Percentiles rank a stretch among this genome's conserved stretches.
phyloP scores from a whole-genome alignment of 202 grass and related monocot genomes.

The Eragrostis tef region DNA sequence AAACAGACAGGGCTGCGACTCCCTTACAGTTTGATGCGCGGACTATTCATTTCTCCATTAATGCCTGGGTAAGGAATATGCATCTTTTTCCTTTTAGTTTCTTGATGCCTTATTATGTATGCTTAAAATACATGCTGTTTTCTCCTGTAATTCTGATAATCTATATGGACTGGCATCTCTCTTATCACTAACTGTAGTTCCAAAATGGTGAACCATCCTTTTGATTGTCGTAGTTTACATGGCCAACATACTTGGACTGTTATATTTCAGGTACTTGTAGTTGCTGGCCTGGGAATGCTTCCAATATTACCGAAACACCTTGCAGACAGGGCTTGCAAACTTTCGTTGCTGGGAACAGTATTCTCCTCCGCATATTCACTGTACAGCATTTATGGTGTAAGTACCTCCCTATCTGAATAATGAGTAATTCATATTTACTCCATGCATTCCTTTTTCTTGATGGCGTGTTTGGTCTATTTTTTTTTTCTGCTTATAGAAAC shows the following conservation, averaged over 20 bases:
- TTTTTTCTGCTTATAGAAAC: constrained; percentile 62
- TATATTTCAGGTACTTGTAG: constrained; percentile 67
- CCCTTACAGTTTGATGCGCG: constrained; percentile 64
- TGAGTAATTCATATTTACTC: constrained; percentile 13
- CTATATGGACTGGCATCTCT: constrained; percentile 5
- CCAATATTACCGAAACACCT: constrained; percentile 69
- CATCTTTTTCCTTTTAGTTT: constrained; percentile 11
- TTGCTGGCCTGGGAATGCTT: constrained; percentile 85
- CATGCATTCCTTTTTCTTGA: neutral
- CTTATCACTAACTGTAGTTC: neutral
- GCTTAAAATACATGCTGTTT: constrained; percentile 24
- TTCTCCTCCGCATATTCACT: constrained; percentile 71
- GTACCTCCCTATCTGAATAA: constrained; percentile 37
- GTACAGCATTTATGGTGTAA: constrained; percentile 80
- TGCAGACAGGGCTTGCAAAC: constrained; percentile 77
- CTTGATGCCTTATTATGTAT: neutral
- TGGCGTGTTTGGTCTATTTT: constrained; percentile 9
- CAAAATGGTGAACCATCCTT: neutral
- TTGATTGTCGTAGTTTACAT: constrained; percentile 3
- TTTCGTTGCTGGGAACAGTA: constrained; percentile 80
- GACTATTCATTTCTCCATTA: constrained; percentile 84
- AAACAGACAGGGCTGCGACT: constrained; percentile 47
- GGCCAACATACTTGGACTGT: neutral
- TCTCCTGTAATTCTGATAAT: constrained; percentile 27
- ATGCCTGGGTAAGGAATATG: constrained; percentile 75